Evolutionary conservation across 257 asterid species (phyloP), one percentile per base, ranked within the genome.

Genomic region (Ligustrum vulgare): DNA sequence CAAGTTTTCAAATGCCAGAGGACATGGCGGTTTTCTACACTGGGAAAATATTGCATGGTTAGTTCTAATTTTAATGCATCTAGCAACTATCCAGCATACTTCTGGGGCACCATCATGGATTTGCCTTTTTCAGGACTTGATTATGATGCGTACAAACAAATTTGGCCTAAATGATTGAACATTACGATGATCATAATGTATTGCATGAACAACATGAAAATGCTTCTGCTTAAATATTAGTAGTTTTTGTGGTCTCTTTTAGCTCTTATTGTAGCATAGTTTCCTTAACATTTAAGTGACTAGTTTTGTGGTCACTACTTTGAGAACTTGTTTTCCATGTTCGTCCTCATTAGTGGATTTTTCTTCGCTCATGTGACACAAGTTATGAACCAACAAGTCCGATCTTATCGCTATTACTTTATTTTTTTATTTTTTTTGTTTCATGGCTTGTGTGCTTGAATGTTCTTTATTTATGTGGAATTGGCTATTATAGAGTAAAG

Each of bases 11-110:
- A 88, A 90, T 82, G 88, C 97, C 71, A 86, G 97, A 88, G 98
- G 98, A 51, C 97, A 91, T 10, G 97, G 98, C 5, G 96, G 96
- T 79, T 91, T 88, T 80, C 90, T 91, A 73, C 97, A 86, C 49
- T 93, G 97, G 98, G 86, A 85, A 32, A 80, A 89, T 77, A 77
- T 86, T 70, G 89, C 77, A n/a, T 88, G 91, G 94, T 91, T 82
- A 80, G 83, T 80, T 47, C 66, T 49, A 11, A 22, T 20, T 69
- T 5, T 31, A 6, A 51, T 47, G 58, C 7, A 68, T 34, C 15
- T 16, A 51, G 25, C 18, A 51, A 6, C 23, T 51, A 51, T n/a
- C 25, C 22, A n/a, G 7, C 62, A 45, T 45, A 45, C 54, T 13
- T 2, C 6, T 51, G 62, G 62, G 62, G 62, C 23, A 51, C 62